Base-by-base conservation (phyloP, 306 rosid genomes). In the Cucumis hystrix region DNA sequence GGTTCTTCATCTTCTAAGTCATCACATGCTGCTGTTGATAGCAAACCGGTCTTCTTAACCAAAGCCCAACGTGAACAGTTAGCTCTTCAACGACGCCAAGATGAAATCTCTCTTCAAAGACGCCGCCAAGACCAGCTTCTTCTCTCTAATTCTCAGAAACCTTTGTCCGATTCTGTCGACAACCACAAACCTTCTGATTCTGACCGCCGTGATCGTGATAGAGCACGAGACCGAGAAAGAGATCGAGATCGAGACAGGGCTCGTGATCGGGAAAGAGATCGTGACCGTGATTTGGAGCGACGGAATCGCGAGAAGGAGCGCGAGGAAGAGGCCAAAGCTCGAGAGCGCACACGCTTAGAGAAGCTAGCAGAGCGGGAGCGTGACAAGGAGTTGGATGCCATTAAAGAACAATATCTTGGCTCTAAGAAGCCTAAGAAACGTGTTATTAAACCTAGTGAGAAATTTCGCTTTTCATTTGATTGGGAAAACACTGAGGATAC, bases 401-500 rank as follows among this genome's bases (percentile, higher is more conserved):
- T 93, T 4, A 93, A 93, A 67, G 98, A 93, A 78, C 98, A 93
- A 85, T 93, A 93, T 74, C 86, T 93, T 0, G 98, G 98, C 6
- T 86, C 95, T 0, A 93, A 93, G 79, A 93, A 91, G 84, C 98
- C 98, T 6, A 93, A 93, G 88, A 91, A 93, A 85, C 86, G 96
- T 5, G 98, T 93, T 1, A 93, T 93, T 65, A 93, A 89, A 65
- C 98, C 98, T 1, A 93, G 98, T 74, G 98, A 93, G 91, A 93
- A 93, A 82, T 93, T 93, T 68, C 86, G 98, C 0, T 93, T 93
- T 80, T 91, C 98, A 4, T 93, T 93, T 81, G 95, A 93, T 74
- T 93, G 98, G 98, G 98, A 93, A 77, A 93, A 93, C 80, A 91
- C 96, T 0, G 98, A 93, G 80, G 96, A 91, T 77, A 93, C 98